Evolutionary conservation across 306 rosid species (phyloP).

Genomic region (Mimosa bimucronata): DNA sequence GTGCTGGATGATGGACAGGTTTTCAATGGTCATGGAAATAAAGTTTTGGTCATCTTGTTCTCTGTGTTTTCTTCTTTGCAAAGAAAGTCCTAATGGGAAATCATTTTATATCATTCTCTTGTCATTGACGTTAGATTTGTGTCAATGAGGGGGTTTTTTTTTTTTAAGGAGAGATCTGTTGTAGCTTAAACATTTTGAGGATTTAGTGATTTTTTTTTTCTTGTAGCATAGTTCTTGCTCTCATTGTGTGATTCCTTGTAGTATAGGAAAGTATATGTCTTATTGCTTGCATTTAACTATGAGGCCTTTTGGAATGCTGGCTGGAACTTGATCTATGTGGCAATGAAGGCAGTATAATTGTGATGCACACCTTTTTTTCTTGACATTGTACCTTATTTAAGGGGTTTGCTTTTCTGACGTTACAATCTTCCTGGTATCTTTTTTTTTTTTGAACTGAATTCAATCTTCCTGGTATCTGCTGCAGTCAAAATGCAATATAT

Average conservation of each 20-base stretch:
- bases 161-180: background rate
- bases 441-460: no score
- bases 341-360: background rate
- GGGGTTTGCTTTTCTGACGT: constrained; percentile 4
- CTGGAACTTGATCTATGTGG: background rate
- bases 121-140: background rate
- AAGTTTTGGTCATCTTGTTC: background rate
- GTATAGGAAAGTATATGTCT: background rate
- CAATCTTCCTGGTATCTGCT: background rate
- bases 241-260: background rate
- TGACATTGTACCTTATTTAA: background rate
- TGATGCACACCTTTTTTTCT: background rate
- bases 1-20: background rate
- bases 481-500: constrained; percentile 76
- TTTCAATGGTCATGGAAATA: background rate
- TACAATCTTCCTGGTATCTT: constrained; percentile 5
- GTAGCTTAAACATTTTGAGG: background rate
- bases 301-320: background rate
- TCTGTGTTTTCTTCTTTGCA: background rate
- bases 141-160: background rate
- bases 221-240: background rate
- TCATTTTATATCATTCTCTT: background rate
- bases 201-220: constrained; percentile 13
- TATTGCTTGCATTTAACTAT: background rate
- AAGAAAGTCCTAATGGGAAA: background rate